Evolutionary conservation across 805 yeast species (phyloP).

Genomic region (Suhomyces sp.): DNA sequence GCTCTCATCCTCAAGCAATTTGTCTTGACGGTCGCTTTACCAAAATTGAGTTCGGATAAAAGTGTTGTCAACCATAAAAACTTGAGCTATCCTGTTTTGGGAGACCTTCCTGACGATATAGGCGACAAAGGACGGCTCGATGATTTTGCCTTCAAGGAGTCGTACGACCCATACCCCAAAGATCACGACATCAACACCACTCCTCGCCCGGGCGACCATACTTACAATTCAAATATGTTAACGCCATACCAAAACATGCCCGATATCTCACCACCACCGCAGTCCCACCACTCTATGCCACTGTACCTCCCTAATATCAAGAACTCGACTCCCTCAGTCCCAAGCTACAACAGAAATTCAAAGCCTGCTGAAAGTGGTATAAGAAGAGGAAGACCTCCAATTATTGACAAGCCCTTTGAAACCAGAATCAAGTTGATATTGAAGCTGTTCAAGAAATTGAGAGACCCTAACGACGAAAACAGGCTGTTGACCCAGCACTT

Average conservation of each 20-base stretch:
- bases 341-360: conserved; percentile 2
- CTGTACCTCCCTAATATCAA: neutral
- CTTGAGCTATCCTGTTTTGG: conserved; percentile 60
- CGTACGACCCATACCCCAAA: neutral
- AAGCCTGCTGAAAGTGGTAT: conserved; percentile 42
- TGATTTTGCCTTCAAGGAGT: conserved; percentile 9
- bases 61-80: conserved; percentile 31
- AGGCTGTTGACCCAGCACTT: conserved; percentile 59
- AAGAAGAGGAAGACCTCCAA: conserved; percentile 87
- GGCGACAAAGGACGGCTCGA: conserved; percentile 11
- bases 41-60: conserved; percentile 45
- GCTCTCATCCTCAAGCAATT: conserved; percentile 59
- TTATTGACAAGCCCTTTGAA: conserved; percentile 87
- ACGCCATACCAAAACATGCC: conserved; percentile 2
- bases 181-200: conserved; percentile 3
- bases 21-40: conserved; percentile 46
- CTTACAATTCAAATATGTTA: conserved; percentile 3
- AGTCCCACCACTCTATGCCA: neutral
- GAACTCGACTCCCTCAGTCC: neutral
- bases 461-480: conserved; percentile 46
- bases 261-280: neutral
- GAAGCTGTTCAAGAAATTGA: conserved; percentile 74
- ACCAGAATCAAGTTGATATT: conserved; percentile 85
- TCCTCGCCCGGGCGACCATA: neutral
- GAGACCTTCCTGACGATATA: conserved; percentile 58